Conservation (phyloP, 2,329 filamentous ascomycete species). For the Penicillium sp. region DNA sequence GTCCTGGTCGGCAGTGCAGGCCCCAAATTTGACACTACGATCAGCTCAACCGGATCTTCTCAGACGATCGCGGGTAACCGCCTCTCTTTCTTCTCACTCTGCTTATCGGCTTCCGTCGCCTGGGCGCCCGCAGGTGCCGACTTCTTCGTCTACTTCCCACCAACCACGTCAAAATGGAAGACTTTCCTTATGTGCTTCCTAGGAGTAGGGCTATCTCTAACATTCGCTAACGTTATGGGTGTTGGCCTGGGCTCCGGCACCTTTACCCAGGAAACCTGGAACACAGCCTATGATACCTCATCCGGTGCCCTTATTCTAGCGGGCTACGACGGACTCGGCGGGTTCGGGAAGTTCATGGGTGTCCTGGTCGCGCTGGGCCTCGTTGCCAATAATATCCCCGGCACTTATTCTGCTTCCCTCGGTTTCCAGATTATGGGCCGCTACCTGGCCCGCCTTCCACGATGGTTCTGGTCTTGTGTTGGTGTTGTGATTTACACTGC, state of each 20-base stretch:
- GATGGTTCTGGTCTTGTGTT: conserved; percentile 39
- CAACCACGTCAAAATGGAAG: conserved; percentile 17
- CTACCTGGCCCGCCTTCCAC: conserved; percentile 31
- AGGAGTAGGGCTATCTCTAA: conserved; percentile 28
- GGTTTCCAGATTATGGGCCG: conserved; percentile 37
- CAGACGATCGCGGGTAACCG: conserved; percentile 22
- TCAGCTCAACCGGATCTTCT: conserved; percentile 4
- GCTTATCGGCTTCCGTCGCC: conserved; percentile 27
- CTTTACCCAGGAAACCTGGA: conserved; percentile 28
- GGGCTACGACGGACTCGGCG: conserved; percentile 31
- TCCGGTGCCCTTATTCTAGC: conserved; percentile 36
- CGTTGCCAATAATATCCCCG: conserved; percentile 40
- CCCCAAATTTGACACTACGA: conserved; percentile 24
- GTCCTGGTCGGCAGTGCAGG: conserved; percentile 36
- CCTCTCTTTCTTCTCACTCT: conserved; percentile 28
- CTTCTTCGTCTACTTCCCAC: conserved; percentile 39
- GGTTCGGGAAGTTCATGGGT: conserved; percentile 37
- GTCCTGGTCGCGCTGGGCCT: conserved; percentile 38
- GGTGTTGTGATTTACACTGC: conserved; percentile 37
- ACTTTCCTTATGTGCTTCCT: conserved; percentile 32
- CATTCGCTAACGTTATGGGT: conserved; percentile 32
- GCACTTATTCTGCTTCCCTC: conserved; percentile 38
- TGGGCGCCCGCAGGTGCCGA: conserved; percentile 29
- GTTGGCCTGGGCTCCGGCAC: conserved; percentile 36
- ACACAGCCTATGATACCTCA: conserved; percentile 16